A percentile compares a stretch with the other conserved stretches of the same genome.
Evolutionary conservation across 345 rosid genomes (phyloP).

Genomic region (Noccaea caerulescens): DNA sequence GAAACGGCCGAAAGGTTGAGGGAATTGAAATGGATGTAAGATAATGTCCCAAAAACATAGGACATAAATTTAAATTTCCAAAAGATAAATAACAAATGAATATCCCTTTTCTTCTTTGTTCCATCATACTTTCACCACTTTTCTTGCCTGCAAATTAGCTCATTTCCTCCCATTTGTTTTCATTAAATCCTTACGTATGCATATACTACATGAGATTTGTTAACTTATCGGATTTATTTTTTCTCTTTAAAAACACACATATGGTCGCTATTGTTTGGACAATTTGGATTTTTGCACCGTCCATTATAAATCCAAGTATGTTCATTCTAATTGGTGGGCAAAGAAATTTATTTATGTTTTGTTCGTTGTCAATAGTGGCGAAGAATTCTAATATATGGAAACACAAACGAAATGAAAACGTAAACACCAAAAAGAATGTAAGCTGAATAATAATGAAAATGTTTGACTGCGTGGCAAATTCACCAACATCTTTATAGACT

Average conservation of each 20-base stretch:
- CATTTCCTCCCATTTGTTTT: conserved; percentile 12
- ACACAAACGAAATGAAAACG: conserved; percentile 2
- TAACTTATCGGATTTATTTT: not conserved
- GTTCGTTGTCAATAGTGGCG: not conserved
- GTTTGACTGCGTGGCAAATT: not conserved
- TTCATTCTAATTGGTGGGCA: not conserved
- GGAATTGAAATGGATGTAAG: conserved; percentile 33
- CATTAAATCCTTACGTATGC: not conserved
- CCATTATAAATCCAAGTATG: not conserved
- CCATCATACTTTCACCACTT: conserved; percentile 37
- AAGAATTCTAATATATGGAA: not conserved
- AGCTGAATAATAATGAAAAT: not conserved
- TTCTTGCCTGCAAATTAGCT: conserved; percentile 38
- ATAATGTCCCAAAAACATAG: conserved; percentile 43
- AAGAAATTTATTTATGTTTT: no score
- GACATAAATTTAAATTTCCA: conserved; percentile 25
- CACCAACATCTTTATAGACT: no score
- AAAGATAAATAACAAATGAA: conserved; percentile 28
- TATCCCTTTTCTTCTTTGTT: conserved; percentile 27
- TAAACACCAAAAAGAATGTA: not conserved
- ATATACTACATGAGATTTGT: not conserved
- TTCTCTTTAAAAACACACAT: not conserved
- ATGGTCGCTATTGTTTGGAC: conserved; percentile 18
- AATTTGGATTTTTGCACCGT: conserved; percentile 6
- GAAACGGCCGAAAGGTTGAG: conserved; percentile 38